Conservation (phyloP, 1,284 basidiomycete genomes). For the Boletellus deceptivus region DNA sequence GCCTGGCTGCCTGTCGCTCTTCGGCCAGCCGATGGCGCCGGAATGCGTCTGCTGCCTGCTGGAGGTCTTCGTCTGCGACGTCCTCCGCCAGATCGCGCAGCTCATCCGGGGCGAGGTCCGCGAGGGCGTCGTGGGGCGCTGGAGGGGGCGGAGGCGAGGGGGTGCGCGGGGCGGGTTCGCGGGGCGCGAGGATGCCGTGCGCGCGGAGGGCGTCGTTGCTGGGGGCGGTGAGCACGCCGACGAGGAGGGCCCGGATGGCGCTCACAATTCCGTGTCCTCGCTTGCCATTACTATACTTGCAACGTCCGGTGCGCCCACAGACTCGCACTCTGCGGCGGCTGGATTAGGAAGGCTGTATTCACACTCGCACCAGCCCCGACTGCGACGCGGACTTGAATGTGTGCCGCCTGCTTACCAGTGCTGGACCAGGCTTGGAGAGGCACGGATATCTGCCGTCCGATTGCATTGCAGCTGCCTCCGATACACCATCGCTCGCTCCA, state of each 20-base stretch:
- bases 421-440: slow-evolving; percentile 14
- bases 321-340: background rate
- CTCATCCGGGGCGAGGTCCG: slow-evolving; percentile 65
- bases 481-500: slow-evolving; percentile 19
- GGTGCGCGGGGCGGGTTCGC: slow-evolving; percentile 61
- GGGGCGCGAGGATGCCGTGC: slow-evolving; percentile 85
- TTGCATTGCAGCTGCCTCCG: slow-evolving; percentile 13
- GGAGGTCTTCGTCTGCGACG: slow-evolving; percentile 71
- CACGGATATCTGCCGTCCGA: slow-evolving; percentile 19
- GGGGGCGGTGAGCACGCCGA: slow-evolving; percentile 8
- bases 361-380: background rate
- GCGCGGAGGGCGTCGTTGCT: slow-evolving; percentile 93
- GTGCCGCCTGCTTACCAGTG: background rate
- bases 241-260: slow-evolving; percentile 8
- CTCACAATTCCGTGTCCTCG: slow-evolving; percentile 93
- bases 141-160: slow-evolving; percentile 73
- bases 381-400: slow-evolving; percentile 29
- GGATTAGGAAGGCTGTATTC: slow-evolving; percentile 34
- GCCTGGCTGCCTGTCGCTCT: slow-evolving; percentile 59
- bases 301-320: slow-evolving; percentile 17
- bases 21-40: slow-evolving; percentile 66
- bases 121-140: slow-evolving; percentile 62
- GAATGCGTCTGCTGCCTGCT: slow-evolving; percentile 72
- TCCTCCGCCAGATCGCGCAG: slow-evolving; percentile 70
- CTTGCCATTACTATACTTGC: slow-evolving; percentile 32